Conservation (phyloP, 805 yeast species). For the Clavispora carvajalis region DNA sequence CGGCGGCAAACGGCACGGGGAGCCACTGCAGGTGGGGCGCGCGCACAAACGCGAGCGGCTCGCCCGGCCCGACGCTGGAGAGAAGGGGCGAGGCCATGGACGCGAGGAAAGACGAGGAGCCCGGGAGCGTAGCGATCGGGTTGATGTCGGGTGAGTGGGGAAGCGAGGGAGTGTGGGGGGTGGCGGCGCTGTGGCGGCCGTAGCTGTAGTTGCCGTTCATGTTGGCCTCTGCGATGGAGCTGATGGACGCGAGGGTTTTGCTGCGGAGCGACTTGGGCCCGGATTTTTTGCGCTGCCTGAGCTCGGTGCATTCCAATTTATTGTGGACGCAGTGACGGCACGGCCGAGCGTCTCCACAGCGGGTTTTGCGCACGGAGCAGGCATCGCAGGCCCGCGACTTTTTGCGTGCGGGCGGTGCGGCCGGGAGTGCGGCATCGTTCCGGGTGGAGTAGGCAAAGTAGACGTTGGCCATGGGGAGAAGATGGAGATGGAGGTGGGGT, state of each 20-base stretch:
- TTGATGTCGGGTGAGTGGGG: too few relatives aligned
- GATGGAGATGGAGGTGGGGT: not conserved
- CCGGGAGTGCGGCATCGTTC: constrained; percentile 2
- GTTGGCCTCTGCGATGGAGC: constrained; percentile 6
- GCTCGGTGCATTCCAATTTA: constrained; percentile 31
- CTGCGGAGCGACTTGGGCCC: constrained; percentile 37
- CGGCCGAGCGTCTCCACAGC: constrained; percentile 35
- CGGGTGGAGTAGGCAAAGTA: constrained; percentile 13
- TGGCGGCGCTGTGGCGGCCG: too few relatives aligned
- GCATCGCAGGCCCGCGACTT: constrained; percentile 38
- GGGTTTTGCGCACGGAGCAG: constrained; percentile 37
- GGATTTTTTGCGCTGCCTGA: constrained; percentile 34
- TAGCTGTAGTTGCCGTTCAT: not conserved
- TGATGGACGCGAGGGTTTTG: constrained; percentile 31
- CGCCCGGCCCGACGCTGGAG: constrained; percentile 2
- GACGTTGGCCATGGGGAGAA: constrained; percentile 4
- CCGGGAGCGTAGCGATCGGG: too few relatives aligned
- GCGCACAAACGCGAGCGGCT: constrained; percentile 2
- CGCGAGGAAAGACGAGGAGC: too few relatives aligned
- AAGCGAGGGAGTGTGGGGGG: too few relatives aligned
- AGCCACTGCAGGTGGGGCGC: constrained; percentile 1
- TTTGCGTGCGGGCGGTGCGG: constrained; percentile 7
- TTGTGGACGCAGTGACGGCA: constrained; percentile 36
- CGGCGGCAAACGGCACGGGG: not conserved
- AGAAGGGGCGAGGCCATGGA: constrained; percentile 1